Percentiles rank a stretch among this genome's conserved stretches.
phyloP scores from a whole-genome alignment of 2,329 filamentous ascomycete genomes.

The Aspergillus terreus region DNA sequence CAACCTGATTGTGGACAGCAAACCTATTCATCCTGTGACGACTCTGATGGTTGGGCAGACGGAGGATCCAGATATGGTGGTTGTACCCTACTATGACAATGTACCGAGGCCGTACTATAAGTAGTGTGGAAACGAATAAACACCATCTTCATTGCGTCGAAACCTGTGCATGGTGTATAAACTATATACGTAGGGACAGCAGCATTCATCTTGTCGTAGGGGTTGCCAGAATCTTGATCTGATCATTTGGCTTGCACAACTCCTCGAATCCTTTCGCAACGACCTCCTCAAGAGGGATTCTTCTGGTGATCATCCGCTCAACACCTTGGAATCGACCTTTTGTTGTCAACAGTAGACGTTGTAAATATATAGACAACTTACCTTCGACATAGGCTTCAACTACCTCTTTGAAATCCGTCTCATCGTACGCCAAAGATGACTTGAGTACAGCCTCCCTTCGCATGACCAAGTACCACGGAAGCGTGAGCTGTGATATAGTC shows the following conservation, averaged over 20 bases:
- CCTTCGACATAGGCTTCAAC: conserved; percentile 9
- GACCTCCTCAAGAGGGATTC: conserved; percentile 7
- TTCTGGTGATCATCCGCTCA: conserved; percentile 10
- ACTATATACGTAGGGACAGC: background rate
- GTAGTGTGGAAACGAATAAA: background rate
- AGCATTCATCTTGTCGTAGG: conserved; percentile 1
- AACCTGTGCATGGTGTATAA: background rate
- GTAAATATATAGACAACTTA: background rate
- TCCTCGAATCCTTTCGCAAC: conserved; percentile 11
- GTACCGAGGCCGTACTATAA: conserved; percentile 31
- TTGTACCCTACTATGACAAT: conserved; percentile 50
- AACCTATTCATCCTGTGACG: conserved; percentile 27
- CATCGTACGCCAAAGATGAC: conserved; percentile 9
- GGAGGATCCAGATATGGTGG: conserved; percentile 41
- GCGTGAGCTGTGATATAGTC: conserved; percentile 4
- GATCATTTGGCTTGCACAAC: conserved; percentile 10
- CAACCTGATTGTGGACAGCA: conserved; percentile 40
- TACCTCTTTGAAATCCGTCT: conserved; percentile 7
- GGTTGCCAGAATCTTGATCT: conserved; percentile 12
- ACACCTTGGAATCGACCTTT: conserved; percentile 10
- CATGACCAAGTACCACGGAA: conserved; percentile 5
- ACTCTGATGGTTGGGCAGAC: conserved; percentile 44
- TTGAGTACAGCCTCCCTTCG: conserved; percentile 8
- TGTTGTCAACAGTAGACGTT: background rate
- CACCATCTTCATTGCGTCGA: background rate